Percentiles rank a stretch among this genome's conserved stretches.
These are phyloP conservation scores for Prunus mongolica DNA, from an alignment of 306 rosid genomes.

Conservation along the genomic window DNA sequence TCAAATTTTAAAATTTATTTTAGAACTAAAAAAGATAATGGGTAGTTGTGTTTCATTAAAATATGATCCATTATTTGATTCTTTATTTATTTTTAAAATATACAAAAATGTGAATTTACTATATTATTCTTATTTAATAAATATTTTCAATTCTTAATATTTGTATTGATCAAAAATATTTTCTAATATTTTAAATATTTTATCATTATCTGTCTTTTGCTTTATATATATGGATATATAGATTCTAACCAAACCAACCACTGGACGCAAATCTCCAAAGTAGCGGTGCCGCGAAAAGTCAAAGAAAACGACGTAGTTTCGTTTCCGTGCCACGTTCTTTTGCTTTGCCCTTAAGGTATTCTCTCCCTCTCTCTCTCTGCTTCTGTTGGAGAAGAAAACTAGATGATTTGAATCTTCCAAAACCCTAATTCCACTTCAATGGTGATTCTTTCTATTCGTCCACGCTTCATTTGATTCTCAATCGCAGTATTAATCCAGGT, in stretches of 20 bases:
- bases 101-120: too few relatives aligned
- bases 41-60: too few relatives aligned
- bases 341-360: constrained; percentile 18
- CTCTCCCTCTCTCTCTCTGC: neutral
- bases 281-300: constrained; percentile 8
- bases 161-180: fast-evolving
- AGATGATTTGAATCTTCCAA: neutral
- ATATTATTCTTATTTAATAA: too few relatives aligned
- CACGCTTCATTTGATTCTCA: neutral
- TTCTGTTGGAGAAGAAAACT: neutral
- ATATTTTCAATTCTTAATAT: too few relatives aligned
- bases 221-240: too few relatives aligned
- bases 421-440: constrained; percentile 16
- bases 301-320: constrained; percentile 7
- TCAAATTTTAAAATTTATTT: too few relatives aligned
- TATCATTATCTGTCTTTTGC: too few relatives aligned
- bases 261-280: neutral
- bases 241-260: neutral
- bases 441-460: neutral
- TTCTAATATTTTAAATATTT: too few relatives aligned
- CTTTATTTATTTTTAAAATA: too few relatives aligned
- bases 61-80: too few relatives aligned
- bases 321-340: neutral
- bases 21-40: too few relatives aligned
- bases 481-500: constrained; percentile 1